Evolutionary conservation across 257 asterid species (phyloP), one percentile per base, ranked within the genome.

Genomic region (Przewalskia tangutica): DNA sequence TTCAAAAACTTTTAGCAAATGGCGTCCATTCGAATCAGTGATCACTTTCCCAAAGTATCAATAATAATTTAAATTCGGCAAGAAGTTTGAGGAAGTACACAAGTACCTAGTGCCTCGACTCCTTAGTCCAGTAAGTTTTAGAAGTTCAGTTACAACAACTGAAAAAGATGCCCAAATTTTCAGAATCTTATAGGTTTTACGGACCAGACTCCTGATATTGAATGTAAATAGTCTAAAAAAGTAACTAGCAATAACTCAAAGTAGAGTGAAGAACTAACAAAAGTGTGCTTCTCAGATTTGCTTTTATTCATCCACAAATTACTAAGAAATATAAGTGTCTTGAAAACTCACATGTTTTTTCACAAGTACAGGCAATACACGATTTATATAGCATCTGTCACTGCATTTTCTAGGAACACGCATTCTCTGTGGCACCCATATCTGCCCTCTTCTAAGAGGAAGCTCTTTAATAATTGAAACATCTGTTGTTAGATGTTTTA

Each of bases 361-460:
- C n/a, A 81, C 6, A 27, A 94, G 97, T 64, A 92, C 90, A 77
- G 99, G 99, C 85, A 89, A 65, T 83, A 94, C 89, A 82, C 98
- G 98, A 83, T 77, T 89, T 42, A 82, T 73, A 82, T 96, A 96
- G 89, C 98, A 96, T 80, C 81, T 91, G 38, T 91, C 98, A 18
- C 83, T 94, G 94, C 98, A 94, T 88, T 96, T 96, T 84, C 98
- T 91, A 71, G 99, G 98, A 81, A 96, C 95, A 36, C 97, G 97
- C 97, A 92, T 94, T 34, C 89, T 91, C 81, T 93, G 84, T 68
- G 99, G 99, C 78, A 40, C 86, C 99, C 97, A 93, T 68, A 76
- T 63, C 62, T 84, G 89, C 62, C 97, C 97, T 89, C 91, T 90
- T 89, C 94, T 91, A 79, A 81, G 88, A 18, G 97, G 99, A 66